phyloP scores from a whole-genome alignment of 495 filamentous ascomycete genomes.

The Copromyces sp. region DNA sequence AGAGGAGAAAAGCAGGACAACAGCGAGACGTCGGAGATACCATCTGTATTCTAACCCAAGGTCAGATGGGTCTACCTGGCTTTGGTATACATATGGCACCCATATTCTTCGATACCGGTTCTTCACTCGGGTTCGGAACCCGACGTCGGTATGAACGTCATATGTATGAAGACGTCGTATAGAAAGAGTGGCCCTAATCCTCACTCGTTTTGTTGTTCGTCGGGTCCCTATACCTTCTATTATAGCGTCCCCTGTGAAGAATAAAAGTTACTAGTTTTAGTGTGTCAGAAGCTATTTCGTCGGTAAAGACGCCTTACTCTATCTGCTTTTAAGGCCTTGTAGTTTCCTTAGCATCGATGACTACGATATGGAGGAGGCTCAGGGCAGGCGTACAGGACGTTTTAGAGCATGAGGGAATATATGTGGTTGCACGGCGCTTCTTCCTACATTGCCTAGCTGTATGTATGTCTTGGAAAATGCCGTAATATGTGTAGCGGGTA shows the following conservation, averaged over 20 bases:
- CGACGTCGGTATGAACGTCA: neutral
- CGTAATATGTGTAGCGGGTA: neutral
- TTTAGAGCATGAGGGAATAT: neutral
- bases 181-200: too few relatives aligned
- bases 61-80: too few relatives aligned
- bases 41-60: too few relatives aligned
- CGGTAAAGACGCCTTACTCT: neutral
- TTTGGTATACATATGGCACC: too few relatives aligned
- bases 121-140: neutral
- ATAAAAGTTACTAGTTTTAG: neutral
- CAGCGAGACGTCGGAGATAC: too few relatives aligned
- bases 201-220: too few relatives aligned
- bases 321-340: neutral
- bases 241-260: neutral
- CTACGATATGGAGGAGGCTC: neutral
- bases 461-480: neutral
- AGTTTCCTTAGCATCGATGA: neutral
- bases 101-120: neutral
- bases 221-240: too few relatives aligned
- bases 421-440: neutral
- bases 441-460: neutral
- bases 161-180: neutral
- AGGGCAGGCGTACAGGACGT: neutral
- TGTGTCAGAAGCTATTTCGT: neutral
- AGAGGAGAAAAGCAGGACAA: too few relatives aligned